A percentile compares a stretch with the other conserved stretches of the same genome.
Evolutionary conservation across 2,329 filamentous ascomycete genomes (phyloP).

Genomic region (Fusarium transvaalense): DNA sequence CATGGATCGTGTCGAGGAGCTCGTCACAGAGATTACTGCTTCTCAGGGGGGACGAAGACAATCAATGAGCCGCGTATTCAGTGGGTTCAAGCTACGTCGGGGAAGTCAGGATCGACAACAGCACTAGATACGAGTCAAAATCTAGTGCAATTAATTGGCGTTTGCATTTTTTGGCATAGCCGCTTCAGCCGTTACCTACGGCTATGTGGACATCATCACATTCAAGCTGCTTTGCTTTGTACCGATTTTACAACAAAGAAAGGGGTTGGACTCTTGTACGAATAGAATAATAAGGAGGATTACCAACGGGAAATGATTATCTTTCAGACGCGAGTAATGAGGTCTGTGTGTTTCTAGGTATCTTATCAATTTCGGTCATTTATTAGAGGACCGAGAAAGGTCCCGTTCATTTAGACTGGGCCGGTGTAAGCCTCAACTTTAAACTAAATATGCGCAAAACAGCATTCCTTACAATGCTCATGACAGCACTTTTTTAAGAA

Average conservation of each 20-base stretch:
- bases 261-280: slow-evolving; percentile 14
- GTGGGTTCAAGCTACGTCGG: slow-evolving; percentile 36
- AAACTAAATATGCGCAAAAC: slow-evolving; percentile 16
- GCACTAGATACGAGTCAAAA: slow-evolving; percentile 12
- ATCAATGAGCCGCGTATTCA: slow-evolving; percentile 41
- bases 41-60: slow-evolving; percentile 28
- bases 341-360: slow-evolving; percentile 11
- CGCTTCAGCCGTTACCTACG: neutral
- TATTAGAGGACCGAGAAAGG: neutral
- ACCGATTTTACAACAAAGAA: slow-evolving; percentile 13
- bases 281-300: slow-evolving; percentile 23
- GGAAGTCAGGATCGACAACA: slow-evolving; percentile 29
- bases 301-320: slow-evolving; percentile 6
- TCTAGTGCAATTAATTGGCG: slow-evolving; percentile 2
- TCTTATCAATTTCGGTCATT: slow-evolving; percentile 6
- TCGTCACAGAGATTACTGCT: slow-evolving; percentile 35
- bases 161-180: slow-evolving; percentile 8
- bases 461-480: slow-evolving; percentile 36
- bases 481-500: slow-evolving; percentile 1
- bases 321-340: slow-evolving; percentile 7
- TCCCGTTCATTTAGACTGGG: slow-evolving; percentile 22
- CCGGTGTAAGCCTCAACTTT: slow-evolving; percentile 35
- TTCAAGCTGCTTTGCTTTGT: neutral
- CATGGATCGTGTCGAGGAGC: slow-evolving; percentile 43
- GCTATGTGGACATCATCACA: neutral